Percentiles rank a stretch among this genome's conserved stretches.
These are phyloP conservation scores for Boletus semigastroideus DNA, from an alignment of 1,284 basidiomycete species.

Conservation along the genomic window DNA sequence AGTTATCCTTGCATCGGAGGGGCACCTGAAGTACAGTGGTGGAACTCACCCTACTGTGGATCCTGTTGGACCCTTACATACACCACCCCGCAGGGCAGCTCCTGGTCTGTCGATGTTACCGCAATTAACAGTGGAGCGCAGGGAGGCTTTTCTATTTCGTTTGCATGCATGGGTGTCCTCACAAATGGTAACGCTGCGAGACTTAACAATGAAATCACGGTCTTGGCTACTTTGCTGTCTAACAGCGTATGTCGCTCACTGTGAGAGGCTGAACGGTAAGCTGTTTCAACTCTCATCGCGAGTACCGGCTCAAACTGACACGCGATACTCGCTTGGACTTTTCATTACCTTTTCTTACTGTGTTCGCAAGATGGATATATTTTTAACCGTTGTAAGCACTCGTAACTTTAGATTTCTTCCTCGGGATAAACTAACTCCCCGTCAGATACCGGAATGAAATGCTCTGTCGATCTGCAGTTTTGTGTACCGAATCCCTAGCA, in stretches of 20 bases:
- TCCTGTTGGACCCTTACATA: constrained; percentile 35
- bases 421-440: no score
- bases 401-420: no score
- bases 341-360: no score
- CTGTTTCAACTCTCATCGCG: background rate
- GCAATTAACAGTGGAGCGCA: constrained; percentile 26
- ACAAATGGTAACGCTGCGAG: background rate
- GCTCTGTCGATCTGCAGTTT: no score
- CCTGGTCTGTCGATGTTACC: constrained; percentile 19
- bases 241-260: background rate
- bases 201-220: background rate
- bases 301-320: no score
- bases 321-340: background rate
- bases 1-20: constrained; percentile 52
- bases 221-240: background rate
- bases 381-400: no score
- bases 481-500: no score
- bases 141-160: background rate
- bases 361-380: no score
- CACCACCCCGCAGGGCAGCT: constrained; percentile 10
- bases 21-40: constrained; percentile 34
- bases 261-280: background rate
- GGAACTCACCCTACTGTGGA: constrained; percentile 23
- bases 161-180: background rate
- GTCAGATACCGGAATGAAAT: no score